These are phyloP conservation scores for Lichina pygmaea DNA, from an alignment of 495 filamentous ascomycete genomes.

Conservation along the genomic window DNA sequence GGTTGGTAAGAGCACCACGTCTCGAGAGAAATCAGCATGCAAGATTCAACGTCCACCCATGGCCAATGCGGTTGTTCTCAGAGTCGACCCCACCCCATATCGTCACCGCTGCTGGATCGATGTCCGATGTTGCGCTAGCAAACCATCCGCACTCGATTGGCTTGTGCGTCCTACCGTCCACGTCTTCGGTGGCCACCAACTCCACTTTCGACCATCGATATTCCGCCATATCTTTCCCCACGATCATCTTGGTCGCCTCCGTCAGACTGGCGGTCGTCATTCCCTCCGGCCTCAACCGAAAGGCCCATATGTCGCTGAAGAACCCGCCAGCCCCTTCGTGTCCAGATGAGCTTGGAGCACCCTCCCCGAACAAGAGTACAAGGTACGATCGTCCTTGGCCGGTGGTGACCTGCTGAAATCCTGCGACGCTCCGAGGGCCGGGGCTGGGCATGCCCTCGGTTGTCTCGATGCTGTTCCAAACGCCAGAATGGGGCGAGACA, in stretches of 20 bases:
- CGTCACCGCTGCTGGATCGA: not conserved
- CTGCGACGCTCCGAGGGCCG: slow-evolving; percentile 15
- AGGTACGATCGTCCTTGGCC: slow-evolving; percentile 28
- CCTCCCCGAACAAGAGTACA: slow-evolving; percentile 41
- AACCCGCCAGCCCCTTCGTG: slow-evolving; percentile 44
- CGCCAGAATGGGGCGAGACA: not conserved
- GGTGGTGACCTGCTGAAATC: slow-evolving; percentile 20
- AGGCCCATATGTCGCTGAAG: slow-evolving; percentile 47
- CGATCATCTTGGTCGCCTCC: slow-evolving; percentile 12
- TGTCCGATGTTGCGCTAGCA: not conserved
- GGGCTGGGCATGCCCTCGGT: slow-evolving; percentile 10
- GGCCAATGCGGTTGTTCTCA: not conserved
- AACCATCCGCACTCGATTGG: not conserved
- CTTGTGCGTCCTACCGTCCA: not conserved
- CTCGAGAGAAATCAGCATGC: too few relatives aligned
- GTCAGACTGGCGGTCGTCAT: slow-evolving; percentile 23
- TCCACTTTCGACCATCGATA: slow-evolving; percentile 18
- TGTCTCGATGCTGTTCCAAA: slow-evolving; percentile 3
- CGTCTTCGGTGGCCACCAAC: not conserved
- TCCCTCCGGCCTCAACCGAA: slow-evolving; percentile 26
- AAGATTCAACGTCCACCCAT: not conserved
- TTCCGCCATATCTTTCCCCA: slow-evolving; percentile 9
- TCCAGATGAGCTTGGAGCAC: slow-evolving; percentile 28
- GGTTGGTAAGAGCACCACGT: too few relatives aligned
- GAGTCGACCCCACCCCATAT: not conserved